Evolutionary conservation across 805 yeast species (phyloP).

Genomic region (Schwanniomyces yamadae): DNA sequence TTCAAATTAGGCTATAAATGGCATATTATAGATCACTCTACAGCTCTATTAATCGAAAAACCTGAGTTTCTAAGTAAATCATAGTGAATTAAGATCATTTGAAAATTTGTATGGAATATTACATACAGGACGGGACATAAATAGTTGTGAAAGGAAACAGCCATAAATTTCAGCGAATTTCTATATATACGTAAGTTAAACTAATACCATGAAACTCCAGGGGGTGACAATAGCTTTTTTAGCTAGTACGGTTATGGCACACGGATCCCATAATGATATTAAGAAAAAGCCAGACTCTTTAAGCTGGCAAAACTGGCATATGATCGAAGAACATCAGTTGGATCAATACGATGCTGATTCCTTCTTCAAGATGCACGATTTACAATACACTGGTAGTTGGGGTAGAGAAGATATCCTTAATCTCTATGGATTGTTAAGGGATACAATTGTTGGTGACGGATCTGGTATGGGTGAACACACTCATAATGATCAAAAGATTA

Average conservation of each 20-base stretch:
- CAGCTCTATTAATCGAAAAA: too few relatives aligned
- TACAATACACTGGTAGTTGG: constrained; percentile 56
- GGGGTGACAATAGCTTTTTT: neutral
- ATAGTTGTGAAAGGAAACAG: too few relatives aligned
- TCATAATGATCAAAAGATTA: constrained; percentile 52
- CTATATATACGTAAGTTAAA: too few relatives aligned
- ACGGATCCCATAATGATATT: constrained; percentile 8
- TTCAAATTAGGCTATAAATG: too few relatives aligned
- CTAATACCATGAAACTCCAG: constrained; percentile 2
- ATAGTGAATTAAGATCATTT: too few relatives aligned
- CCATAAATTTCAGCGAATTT: too few relatives aligned
- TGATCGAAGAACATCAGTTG: constrained; percentile 83
- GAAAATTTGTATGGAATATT: too few relatives aligned
- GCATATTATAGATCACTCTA: too few relatives aligned
- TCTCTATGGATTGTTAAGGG: constrained; percentile 76
- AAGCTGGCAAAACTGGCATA: constrained; percentile 85
- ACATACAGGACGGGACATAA: too few relatives aligned
- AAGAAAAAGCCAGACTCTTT: constrained; percentile 45
- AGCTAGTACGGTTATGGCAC: constrained; percentile 1
- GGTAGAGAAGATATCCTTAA: constrained; percentile 65
- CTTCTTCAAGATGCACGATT: constrained; percentile 81
- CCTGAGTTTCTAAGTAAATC: too few relatives aligned
- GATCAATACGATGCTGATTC: constrained; percentile 71
- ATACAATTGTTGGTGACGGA: constrained; percentile 79
- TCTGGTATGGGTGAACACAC: constrained; percentile 72